Evolutionary conservation across 192 early-diverging fungal genomes (phyloP).

Genomic region (Coemansia sp.): DNA sequence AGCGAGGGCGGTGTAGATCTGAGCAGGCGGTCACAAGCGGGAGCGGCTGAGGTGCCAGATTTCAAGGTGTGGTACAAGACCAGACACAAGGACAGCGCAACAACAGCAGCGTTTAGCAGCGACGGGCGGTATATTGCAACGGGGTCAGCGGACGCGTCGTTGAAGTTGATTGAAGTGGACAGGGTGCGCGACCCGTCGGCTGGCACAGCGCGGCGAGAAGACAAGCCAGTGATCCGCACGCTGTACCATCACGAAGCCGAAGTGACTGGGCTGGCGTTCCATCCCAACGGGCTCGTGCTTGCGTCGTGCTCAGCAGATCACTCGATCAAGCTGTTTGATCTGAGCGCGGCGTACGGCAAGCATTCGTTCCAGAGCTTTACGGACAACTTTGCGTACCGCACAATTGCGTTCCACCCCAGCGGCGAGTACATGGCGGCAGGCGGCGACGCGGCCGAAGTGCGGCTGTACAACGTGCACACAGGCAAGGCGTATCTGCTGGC

Average conservation of each 20-base stretch:
- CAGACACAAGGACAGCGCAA: conserved; percentile 72
- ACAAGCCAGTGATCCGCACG: conserved; percentile 86
- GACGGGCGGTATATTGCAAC: conserved; percentile 85
- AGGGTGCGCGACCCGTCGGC: conserved; percentile 65
- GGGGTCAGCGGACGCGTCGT: conserved; percentile 80
- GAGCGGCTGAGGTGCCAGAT: conserved; percentile 39
- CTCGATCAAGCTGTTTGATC: conserved; percentile 87
- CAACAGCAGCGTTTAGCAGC: conserved; percentile 61
- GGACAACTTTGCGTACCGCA: conserved; percentile 75
- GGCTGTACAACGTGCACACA: conserved; percentile 85
- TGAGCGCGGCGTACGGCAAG: conserved; percentile 78
- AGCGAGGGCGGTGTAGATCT: conserved; percentile 20
- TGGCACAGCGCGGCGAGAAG: conserved; percentile 62
- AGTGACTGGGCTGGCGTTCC: conserved; percentile 84
- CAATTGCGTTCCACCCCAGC: conserved; percentile 89
- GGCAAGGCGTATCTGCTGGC: conserved; percentile 71
- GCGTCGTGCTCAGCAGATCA: conserved; percentile 84
- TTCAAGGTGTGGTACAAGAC: conserved; percentile 72
- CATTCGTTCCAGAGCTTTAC: conserved; percentile 80
- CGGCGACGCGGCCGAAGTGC: conserved; percentile 74
- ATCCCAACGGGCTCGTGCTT: conserved; percentile 89
- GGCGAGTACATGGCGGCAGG: conserved; percentile 84
- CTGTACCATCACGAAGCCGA: conserved; percentile 83
- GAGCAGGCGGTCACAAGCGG: conserved; percentile 11
- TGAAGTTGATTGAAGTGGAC: conserved; percentile 88